A percentile compares a stretch with the other conserved stretches of the same genome.
phyloP scores from a whole-genome alignment of 192 early-diverging fungal species.

The Coemansia sp. region DNA sequence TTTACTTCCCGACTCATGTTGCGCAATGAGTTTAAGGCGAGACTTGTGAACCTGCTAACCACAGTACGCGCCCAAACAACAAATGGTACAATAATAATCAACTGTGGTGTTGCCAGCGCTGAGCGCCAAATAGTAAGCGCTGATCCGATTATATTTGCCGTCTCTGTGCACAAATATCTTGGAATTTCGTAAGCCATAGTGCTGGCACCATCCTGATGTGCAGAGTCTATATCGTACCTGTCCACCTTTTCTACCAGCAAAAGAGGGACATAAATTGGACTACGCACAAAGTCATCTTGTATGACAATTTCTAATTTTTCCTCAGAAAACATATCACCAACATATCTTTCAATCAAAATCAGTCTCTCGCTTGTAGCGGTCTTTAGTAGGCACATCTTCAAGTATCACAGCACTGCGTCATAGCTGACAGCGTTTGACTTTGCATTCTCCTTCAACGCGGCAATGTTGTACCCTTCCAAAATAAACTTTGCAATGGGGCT shows the following conservation, averaged over 20 bases:
- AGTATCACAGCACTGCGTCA: conserved; percentile 4
- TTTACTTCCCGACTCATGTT: not conserved
- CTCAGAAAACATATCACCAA: not conserved
- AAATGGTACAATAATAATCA: conserved; percentile 18
- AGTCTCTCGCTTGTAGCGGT: not conserved
- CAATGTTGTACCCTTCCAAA: conserved; percentile 30
- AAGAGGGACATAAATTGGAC: conserved; percentile 1
- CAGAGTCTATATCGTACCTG: not conserved
- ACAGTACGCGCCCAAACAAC: conserved; percentile 1
- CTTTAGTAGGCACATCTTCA: not conserved
- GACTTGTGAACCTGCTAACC: not conserved
- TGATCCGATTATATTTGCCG: not conserved
- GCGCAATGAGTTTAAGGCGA: not conserved
- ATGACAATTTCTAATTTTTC: not conserved
- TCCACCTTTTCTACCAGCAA: conserved; percentile 3
- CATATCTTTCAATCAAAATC: not conserved
- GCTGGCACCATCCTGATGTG: not conserved
- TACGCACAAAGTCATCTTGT: not conserved
- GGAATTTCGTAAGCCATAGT: not conserved
- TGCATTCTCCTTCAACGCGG: conserved; percentile 9
- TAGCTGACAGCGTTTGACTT: not conserved
- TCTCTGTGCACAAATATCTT: not conserved
- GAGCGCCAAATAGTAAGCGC: not conserved
- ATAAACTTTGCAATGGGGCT: conserved; percentile 18
- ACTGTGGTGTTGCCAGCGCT: conserved; percentile 7